A percentile compares a stretch with the other conserved stretches of the same genome.
Evolutionary conservation across 345 rosid genomes (phyloP).

Genomic region (Pugionium dolabratum): DNA sequence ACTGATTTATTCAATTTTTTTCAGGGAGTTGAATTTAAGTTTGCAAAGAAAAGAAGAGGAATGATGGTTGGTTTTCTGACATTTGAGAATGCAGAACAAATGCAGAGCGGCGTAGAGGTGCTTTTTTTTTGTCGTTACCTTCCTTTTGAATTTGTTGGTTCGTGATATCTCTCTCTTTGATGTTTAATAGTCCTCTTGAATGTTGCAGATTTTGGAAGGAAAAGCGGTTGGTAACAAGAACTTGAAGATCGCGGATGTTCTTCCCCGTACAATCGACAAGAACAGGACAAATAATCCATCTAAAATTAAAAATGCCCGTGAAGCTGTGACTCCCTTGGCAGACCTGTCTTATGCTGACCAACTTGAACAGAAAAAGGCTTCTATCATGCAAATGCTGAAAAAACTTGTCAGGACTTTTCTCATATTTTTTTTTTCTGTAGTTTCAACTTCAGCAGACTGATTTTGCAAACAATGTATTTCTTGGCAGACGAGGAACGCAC

Average conservation of each 20-base stretch:
- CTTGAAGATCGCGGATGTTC: conserved; percentile 74
- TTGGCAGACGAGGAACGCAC: conserved; percentile 83
- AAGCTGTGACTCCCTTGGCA: conserved; percentile 85
- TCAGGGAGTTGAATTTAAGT: conserved; percentile 62
- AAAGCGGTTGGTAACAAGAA: conserved; percentile 59
- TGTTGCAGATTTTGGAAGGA: conserved; percentile 66
- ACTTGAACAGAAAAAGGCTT: conserved; percentile 63
- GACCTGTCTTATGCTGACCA: conserved; percentile 71
- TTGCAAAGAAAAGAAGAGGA: conserved; percentile 79
- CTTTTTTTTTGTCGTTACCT: not conserved
- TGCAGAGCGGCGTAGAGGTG: conserved; percentile 66
- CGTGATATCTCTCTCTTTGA: not conserved
- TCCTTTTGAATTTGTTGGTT: not conserved
- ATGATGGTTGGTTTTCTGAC: conserved; percentile 82
- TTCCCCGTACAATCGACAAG: conserved; percentile 65
- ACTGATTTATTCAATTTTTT: conserved; percentile 17
- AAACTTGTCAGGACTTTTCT: conserved; percentile 60
- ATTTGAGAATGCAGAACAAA: conserved; percentile 66
- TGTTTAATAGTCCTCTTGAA: conserved; percentile 21
- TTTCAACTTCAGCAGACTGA: conserved; percentile 30
- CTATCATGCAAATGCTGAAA: conserved; percentile 68
- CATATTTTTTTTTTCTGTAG: not conserved
- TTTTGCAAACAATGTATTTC: conserved; percentile 21
- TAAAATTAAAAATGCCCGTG: conserved; percentile 63
- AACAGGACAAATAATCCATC: conserved; percentile 44